Percentiles rank a stretch among this genome's conserved stretches.
phyloP scores from a whole-genome alignment of 345 rosid species.

The Gossypium rotundifolium region DNA sequence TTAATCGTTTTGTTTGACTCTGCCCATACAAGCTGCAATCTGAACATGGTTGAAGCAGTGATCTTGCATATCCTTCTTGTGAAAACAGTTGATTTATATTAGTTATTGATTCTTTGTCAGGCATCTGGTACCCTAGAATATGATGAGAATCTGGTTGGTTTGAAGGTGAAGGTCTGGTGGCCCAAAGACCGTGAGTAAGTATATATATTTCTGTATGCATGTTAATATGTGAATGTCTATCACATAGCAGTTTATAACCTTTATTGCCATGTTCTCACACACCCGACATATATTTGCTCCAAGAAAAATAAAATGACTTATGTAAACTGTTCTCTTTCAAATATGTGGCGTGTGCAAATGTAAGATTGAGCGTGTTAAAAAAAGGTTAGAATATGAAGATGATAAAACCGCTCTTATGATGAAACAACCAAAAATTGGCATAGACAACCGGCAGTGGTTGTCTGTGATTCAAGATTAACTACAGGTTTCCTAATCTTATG shows the following conservation, averaged over 20 bases:
- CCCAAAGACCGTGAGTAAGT: slow-evolving; percentile 68
- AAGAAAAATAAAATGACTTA: background rate
- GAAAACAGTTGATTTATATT: slow-evolving; percentile 9
- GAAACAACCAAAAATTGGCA: too few relatives aligned
- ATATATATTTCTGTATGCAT: background rate
- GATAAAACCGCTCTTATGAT: background rate
- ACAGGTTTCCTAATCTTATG: too few relatives aligned
- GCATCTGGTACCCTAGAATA: slow-evolving; percentile 38
- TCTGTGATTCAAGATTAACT: too few relatives aligned
- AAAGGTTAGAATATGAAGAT: background rate
- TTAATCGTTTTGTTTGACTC: background rate
- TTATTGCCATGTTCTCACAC: background rate
- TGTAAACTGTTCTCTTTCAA: background rate
- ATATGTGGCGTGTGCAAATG: background rate
- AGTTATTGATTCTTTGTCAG: slow-evolving; percentile 32
- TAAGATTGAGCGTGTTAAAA: background rate
- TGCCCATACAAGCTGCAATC: background rate
- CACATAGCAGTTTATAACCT: background rate
- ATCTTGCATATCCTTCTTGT: background rate
- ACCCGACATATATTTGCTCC: background rate
- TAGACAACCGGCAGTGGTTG: too few relatives aligned
- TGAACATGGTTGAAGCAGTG: background rate
- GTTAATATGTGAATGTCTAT: background rate
- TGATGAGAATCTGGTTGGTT: slow-evolving; percentile 61
- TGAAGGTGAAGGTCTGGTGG: slow-evolving; percentile 88